These are phyloP conservation scores for Cutaneotrichosporon arboriforme DNA, from an alignment of 1,284 basidiomycete species.

Conservation along the genomic window DNA sequence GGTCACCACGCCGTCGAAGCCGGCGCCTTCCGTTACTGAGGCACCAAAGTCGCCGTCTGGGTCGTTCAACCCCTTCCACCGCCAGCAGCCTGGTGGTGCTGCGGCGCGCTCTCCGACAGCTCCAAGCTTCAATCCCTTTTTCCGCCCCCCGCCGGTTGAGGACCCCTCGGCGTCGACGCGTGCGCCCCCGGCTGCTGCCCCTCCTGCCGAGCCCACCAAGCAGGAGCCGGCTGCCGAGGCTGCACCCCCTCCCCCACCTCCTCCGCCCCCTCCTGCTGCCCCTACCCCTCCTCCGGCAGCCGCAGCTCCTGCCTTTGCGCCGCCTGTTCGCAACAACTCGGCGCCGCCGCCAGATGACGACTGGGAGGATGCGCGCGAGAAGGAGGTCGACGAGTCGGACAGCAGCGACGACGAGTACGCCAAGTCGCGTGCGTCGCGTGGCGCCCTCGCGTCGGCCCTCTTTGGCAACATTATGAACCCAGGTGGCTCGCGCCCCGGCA, in stretches of 20 bases:
- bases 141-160: constrained; percentile 47
- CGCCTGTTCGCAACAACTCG: constrained; percentile 16
- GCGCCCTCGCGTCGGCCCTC: constrained; percentile 68
- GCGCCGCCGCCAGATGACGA: constrained; percentile 61
- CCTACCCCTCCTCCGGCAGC: too few relatives aligned
- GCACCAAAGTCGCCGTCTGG: constrained; percentile 14
- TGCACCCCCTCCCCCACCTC: constrained; percentile 26
- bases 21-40: constrained; percentile 18
- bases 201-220: constrained; percentile 28
- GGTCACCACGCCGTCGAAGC: constrained; percentile 21
- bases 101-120: constrained; percentile 24
- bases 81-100: constrained; percentile 47
- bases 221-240: constrained; percentile 30
- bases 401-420: constrained; percentile 67
- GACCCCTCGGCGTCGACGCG: constrained; percentile 23
- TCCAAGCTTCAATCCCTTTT: constrained; percentile 49
- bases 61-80: constrained; percentile 47
- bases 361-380: constrained; percentile 78
- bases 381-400: constrained; percentile 52
- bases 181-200: constrained; percentile 36
- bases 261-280: constrained; percentile 35
- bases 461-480: constrained; percentile 57
- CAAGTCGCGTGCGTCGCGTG: constrained; percentile 59
- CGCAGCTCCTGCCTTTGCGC: constrained; percentile 43
- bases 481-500: constrained; percentile 20